Percentiles rank a stretch among this genome's conserved stretches.
phyloP scores from a whole-genome alignment of 2,329 filamentous ascomycete genomes.

The Penicillium concentricum region DNA sequence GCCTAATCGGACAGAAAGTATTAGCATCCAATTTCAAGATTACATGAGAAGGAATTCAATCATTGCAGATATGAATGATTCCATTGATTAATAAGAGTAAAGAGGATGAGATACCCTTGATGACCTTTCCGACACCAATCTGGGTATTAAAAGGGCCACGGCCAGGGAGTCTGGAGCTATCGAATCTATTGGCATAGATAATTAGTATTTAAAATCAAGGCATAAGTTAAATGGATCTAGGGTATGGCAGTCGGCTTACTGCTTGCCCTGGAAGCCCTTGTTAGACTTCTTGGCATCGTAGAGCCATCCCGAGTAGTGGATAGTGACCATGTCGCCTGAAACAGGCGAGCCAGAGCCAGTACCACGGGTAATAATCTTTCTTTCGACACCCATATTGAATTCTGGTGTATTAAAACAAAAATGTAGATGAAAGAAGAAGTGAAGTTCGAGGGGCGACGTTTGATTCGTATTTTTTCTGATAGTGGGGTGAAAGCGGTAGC shows the following conservation, averaged over 20 bases:
- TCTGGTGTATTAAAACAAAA: not conserved
- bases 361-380: constrained; percentile 47
- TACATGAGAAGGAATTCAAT: not conserved
- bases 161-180: constrained; percentile 67
- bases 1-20: constrained; percentile 39
- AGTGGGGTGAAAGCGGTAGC: constrained; percentile 10
- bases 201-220: not conserved
- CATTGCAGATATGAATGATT: not conserved
- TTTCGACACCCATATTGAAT: constrained; percentile 21
- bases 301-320: constrained; percentile 87
- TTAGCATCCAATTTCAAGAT: not conserved
- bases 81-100: not conserved
- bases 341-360: constrained; percentile 58
- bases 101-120: constrained; percentile 63
- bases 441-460: constrained; percentile 12
- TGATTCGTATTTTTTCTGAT: constrained; percentile 17
- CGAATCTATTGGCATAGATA: constrained; percentile 62
- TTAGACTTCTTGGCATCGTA: constrained; percentile 63
- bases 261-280: constrained; percentile 62
- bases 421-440: not conserved
- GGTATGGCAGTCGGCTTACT: constrained; percentile 54
- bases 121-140: constrained; percentile 81
- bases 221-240: not conserved
- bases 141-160: constrained; percentile 71
- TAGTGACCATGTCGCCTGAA: constrained; percentile 70